A percentile compares a stretch with the other conserved stretches of the same genome.
These are phyloP conservation scores for Massariosphaeria phaeospora DNA, from an alignment of 495 filamentous ascomycete species.

Conservation along the genomic window DNA sequence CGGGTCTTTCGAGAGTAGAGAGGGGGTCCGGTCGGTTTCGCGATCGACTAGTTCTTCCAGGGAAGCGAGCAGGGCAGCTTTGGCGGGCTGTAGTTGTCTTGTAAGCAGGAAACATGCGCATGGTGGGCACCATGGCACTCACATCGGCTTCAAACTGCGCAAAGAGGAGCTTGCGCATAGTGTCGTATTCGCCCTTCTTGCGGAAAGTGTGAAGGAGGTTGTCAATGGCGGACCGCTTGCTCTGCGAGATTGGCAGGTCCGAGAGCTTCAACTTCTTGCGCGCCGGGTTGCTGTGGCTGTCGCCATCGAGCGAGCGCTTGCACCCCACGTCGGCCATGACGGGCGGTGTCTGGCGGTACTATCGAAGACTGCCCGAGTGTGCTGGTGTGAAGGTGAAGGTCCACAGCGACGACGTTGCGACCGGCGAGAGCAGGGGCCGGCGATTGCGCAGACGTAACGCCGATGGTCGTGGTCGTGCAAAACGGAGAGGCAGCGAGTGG, in stretches of 20 bases:
- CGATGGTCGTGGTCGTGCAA: not conserved
- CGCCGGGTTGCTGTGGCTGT: constrained; percentile 31
- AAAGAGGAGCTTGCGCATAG: constrained; percentile 75
- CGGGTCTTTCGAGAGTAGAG: constrained; percentile 69
- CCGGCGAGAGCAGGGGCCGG: constrained; percentile 8
- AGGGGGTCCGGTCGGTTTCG: constrained; percentile 76
- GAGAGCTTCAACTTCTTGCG: constrained; percentile 76
- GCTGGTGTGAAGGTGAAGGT: not conserved
- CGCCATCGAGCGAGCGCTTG: constrained; percentile 21
- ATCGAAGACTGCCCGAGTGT: not conserved
- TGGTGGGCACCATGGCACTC: constrained; percentile 33
- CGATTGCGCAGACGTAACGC: not conserved
- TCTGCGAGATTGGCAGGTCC: constrained; percentile 69
- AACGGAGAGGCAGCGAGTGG: too few relatives aligned
- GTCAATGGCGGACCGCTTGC: constrained; percentile 71
- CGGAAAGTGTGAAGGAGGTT: constrained; percentile 74
- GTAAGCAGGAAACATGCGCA: not conserved
- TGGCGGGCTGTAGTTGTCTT: constrained; percentile 52
- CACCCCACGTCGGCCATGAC: constrained; percentile 29
- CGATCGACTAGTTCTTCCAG: constrained; percentile 68
- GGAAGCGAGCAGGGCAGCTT: constrained; percentile 58
- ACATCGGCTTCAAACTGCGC: constrained; percentile 73
- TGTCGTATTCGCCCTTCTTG: constrained; percentile 86
- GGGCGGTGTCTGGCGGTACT: too few relatives aligned
- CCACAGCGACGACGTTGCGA: constrained; percentile 1